Base-by-base conservation (phyloP, 2,329 filamentous ascomycete species). In the Aspergillus pseudoviridinutans region DNA sequence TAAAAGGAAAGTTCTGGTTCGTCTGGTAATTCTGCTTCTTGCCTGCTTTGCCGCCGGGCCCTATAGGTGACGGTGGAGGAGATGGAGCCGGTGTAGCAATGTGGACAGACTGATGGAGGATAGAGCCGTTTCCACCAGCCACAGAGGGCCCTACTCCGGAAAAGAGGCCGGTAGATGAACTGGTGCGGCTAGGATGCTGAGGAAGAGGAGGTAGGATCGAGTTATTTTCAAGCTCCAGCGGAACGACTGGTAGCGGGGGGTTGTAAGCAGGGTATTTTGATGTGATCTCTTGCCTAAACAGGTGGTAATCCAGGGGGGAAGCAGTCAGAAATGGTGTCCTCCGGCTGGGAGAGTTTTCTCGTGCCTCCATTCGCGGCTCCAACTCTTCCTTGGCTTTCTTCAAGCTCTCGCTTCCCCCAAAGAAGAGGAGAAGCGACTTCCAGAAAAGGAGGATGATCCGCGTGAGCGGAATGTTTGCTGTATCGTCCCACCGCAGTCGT, bases 21-120 rank as follows among this genome's bases (percentile, higher is more conserved):
- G 94, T 99, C 73, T 99, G 94, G 68, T 99, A 99, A 66, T 97
- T 99, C 69, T 99, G 94, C 71, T 99, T 99, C 80, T 99, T 99
- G 0, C 89, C 92, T 53, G 90, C 91, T 73, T 97, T 99, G 0
- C 92, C 92, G 27, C 92, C 85, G 3, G 85, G 83, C 1, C 84
- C 92, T 35, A 88, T 88, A 9, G 94, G 94, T 1, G 93, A 97
- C 1, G 94, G 94, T 0, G 94, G 94, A 25, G 94, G 94, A 0
- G 94, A 99, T 1, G 94, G 94, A 0, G 92, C 93, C 0, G 94
- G 94, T 1, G 94, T 99, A n/a, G 94, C 94, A 66, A 99, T 99
- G 73, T 99, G 94, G 5, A 99, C 93, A 5, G 94, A 91, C 68
- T 97, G 93, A 71, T 97, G 87, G 27, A 99, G 82, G 67, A 99